Conservation (phyloP, 1,139 yeast species). For the Suhomyces ambrosiae region DNA sequence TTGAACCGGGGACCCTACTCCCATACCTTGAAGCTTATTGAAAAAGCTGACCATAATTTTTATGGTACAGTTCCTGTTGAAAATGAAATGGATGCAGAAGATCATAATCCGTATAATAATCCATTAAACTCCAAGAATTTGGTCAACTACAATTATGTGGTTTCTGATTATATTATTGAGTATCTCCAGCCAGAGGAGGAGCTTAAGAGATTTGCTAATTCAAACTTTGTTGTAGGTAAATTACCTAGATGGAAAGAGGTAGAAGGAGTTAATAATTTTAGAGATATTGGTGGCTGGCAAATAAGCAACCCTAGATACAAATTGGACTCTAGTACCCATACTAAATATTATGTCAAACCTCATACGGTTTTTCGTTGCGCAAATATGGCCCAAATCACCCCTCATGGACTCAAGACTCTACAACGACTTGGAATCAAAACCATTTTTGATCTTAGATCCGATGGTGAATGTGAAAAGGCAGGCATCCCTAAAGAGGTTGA, state of each 20-base stretch:
- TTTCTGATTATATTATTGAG: constrained; percentile 52
- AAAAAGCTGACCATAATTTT: constrained; percentile 80
- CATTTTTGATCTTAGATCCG: constrained; percentile 72
- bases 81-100: constrained; percentile 31
- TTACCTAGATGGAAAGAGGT: constrained; percentile 59
- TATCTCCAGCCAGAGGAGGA: constrained; percentile 57
- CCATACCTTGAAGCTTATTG: constrained; percentile 60
- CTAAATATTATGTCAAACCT: constrained; percentile 48
- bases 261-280: constrained; percentile 71
- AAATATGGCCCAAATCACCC: constrained; percentile 53
- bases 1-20: constrained; percentile 52
- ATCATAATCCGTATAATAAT: constrained; percentile 36
- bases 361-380: constrained; percentile 67
- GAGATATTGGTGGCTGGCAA: constrained; percentile 83
- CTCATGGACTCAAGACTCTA: constrained; percentile 44
- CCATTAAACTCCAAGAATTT: constrained; percentile 48
- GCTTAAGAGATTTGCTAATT: constrained; percentile 50
- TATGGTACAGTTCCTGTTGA: constrained; percentile 50
- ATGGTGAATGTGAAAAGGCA: constrained; percentile 55
- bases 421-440: constrained; percentile 51
- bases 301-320: constrained; percentile 35
- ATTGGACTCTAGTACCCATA: constrained; percentile 14
- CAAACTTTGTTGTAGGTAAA: constrained; percentile 39
- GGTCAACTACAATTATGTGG: constrained; percentile 61
- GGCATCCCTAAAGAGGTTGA: constrained; percentile 44